Base-by-base conservation (phyloP, 139 green algal species). In the Chlorella sorokiniana region DNA sequence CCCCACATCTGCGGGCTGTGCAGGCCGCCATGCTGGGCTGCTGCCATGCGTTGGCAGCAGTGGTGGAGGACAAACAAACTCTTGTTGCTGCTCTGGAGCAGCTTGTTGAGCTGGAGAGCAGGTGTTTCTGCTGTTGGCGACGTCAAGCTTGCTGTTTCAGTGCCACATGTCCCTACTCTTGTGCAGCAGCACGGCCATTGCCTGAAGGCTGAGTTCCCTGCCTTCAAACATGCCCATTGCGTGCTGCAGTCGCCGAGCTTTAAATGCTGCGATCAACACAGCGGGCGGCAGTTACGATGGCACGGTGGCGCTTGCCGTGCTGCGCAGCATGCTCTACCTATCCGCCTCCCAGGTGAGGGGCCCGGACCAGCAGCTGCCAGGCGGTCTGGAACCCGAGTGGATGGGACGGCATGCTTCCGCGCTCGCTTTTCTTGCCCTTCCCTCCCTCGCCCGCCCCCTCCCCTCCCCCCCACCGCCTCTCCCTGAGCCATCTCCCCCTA, bases 31-130 rank as follows among this genome's bases (percentile, higher is more conserved):
- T 76, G 69, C 22, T 7, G 1, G 42, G 42, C 29, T 76, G 69
- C 69, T 76, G 69, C 42, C n/a, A 61, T 7, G 69, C 20, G 20
- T 41, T 76, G 42, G 69, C 69, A 5, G 69, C 42, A 59, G n/a
- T 40, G 18, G 18, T 76, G 42, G 42, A 61, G 42, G 42, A 44
- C 2, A 23, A 23, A 27, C 0, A 7, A 1, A 40, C 29, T 8
- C 45, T 76, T 27, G 35, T 25, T 11, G 20, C 8, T 27, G 69
- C 42, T 5, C 42, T 76, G 40, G 42, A 14, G 8, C 10, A 25
- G 9, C 42, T 76, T n/a, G 29, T 38, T 2, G 35, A 76, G 42
- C 69, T 76, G 8, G 69, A 76, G 29, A 22, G 42, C 69, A 76
- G 35, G 69, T 48, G 11, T 3, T 3, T 40, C 16, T 4, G 4